These are phyloP conservation scores for Mortierella sp. DNA, from an alignment of 371 early-diverging fungal species.

Conservation along the genomic window DNA sequence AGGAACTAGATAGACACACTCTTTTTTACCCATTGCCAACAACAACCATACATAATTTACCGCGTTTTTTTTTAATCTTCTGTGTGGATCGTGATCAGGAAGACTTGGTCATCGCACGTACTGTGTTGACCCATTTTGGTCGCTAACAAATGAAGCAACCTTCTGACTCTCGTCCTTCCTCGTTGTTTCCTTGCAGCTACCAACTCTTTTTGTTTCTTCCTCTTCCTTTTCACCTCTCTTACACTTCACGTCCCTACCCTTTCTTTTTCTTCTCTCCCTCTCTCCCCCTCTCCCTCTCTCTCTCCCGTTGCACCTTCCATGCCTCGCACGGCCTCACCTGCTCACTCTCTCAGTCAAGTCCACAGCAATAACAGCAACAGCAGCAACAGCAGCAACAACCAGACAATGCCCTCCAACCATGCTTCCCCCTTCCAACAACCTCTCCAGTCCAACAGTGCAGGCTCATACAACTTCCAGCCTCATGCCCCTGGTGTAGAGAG, in stretches of 20 bases:
- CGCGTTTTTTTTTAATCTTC: background rate
- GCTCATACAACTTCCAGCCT: constrained; percentile 34
- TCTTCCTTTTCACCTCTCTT: background rate
- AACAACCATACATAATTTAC: background rate
- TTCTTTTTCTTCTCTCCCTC: background rate
- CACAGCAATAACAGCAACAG: constrained; percentile 6
- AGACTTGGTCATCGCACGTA: background rate
- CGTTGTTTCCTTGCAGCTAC: background rate
- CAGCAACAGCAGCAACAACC: constrained; percentile 13
- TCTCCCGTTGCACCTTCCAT: constrained; percentile 1
- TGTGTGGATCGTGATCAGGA: constrained; percentile 14
- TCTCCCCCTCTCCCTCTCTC: background rate
- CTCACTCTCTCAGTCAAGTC: constrained; percentile 9
- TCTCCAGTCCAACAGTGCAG: constrained; percentile 10
- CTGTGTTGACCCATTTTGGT: background rate
- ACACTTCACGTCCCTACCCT: background rate
- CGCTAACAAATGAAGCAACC: background rate
- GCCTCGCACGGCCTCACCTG: constrained; percentile 8
- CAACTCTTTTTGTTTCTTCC: background rate
- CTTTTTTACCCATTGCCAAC: background rate
- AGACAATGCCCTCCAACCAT: constrained; percentile 49
- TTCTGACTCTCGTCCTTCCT: background rate
- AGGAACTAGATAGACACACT: constrained; percentile 30
- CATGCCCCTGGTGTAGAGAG: constrained; percentile 22
- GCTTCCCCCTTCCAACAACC: constrained; percentile 20